A percentile compares a stretch with the other conserved stretches of the same genome.
phyloP scores from a whole-genome alignment of 1,284 basidiomycete genomes.

The Malassezia pachydermatis region DNA sequence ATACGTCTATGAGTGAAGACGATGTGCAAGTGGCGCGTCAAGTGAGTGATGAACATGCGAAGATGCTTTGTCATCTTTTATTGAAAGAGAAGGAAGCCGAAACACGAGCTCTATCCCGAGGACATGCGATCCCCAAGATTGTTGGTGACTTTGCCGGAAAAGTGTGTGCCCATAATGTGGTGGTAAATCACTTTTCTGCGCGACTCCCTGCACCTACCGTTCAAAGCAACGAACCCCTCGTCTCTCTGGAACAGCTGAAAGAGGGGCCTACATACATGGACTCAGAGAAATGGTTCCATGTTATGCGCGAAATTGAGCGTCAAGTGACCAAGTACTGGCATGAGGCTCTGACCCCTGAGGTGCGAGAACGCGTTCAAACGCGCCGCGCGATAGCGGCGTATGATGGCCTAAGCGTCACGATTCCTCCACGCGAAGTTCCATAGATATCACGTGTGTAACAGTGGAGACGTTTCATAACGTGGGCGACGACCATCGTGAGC shows the following conservation, averaged over 20 bases:
- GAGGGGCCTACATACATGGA: neutral
- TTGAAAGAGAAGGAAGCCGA: conserved; percentile 6
- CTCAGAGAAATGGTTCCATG: conserved; percentile 1
- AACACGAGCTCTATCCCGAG: conserved; percentile 17
- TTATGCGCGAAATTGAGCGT: conserved; percentile 15
- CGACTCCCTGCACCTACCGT: conserved; percentile 8
- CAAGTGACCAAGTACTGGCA: conserved; percentile 14
- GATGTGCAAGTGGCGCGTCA: conserved; percentile 22
- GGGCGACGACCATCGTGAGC: too few relatives aligned
- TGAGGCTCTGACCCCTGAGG: neutral
- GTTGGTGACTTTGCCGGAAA: conserved; percentile 36
- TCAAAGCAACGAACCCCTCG: neutral
- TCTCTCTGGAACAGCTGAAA: neutral
- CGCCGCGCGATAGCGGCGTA: conserved; percentile 7
- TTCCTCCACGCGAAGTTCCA: neutral
- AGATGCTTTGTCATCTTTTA: neutral
- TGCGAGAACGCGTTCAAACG: neutral
- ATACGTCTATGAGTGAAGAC: conserved; percentile 33
- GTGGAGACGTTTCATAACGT: too few relatives aligned
- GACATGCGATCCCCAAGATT: conserved; percentile 40
- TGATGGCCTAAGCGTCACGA: conserved; percentile 9
- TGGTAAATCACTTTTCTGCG: conserved; percentile 42
- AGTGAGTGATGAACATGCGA: neutral
- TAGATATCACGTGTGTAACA: conserved; percentile 6
- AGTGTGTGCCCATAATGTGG: conserved; percentile 26